Evolutionary conservation across 768 basidiomycete genomes (phyloP).

Genomic region (Kwoniella newhampshirensis): DNA sequence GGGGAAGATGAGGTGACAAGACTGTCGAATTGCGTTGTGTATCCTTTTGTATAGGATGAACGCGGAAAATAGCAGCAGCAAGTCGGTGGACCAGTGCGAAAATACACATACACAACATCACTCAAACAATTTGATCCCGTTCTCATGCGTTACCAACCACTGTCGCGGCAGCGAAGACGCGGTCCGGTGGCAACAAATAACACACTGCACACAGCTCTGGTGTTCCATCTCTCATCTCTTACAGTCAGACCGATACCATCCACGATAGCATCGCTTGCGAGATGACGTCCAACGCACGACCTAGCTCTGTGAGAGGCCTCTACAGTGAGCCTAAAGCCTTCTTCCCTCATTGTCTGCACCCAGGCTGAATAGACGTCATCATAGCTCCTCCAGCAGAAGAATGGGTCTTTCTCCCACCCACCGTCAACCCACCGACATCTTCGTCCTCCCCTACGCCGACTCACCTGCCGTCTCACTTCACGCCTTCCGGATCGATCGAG

Average conservation of each 20-base stretch:
- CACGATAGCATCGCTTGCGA: not conserved
- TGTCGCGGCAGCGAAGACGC: not conserved
- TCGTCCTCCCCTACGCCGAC: constrained; percentile 26
- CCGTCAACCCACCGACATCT: constrained; percentile 35
- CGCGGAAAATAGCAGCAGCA: not conserved
- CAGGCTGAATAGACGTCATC: constrained; percentile 1
- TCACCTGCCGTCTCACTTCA: constrained; percentile 39
- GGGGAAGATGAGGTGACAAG: too few species aligned
- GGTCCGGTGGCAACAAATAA: constrained; percentile 3
- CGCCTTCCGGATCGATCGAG: constrained; percentile 15
- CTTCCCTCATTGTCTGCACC: not conserved
- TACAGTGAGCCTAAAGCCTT: constrained; percentile 33
- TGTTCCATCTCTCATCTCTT: not conserved
- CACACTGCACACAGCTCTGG: too few species aligned
- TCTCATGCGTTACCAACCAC: not conserved
- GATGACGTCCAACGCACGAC: constrained; percentile 20
- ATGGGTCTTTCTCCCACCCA: constrained; percentile 53
- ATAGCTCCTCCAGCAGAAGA: constrained; percentile 51
- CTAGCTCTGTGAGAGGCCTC: constrained; percentile 40
- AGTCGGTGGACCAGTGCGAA: too few species aligned
- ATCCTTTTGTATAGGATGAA: not conserved
- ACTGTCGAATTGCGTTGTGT: too few species aligned
- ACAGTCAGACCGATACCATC: not conserved
- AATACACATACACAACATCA: too few species aligned
- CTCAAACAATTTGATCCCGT: constrained; percentile 4